Percentiles rank a stretch among this genome's conserved stretches.
Conservation (phyloP, 805 yeast species). For the Wickerhamomyces rabaulensis region DNA sequence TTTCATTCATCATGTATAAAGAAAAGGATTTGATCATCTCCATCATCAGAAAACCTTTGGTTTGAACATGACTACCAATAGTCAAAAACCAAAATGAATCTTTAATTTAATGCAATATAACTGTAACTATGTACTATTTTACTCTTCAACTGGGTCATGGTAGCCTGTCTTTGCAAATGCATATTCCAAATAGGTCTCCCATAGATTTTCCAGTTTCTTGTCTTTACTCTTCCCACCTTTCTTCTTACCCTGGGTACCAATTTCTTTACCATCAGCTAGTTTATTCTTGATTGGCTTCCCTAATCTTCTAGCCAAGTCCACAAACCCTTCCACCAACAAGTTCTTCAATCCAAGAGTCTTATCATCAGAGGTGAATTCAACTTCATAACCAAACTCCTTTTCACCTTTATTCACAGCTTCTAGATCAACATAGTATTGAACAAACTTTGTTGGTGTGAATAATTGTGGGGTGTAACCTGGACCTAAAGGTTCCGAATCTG, state of each 20-base stretch:
- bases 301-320: constrained; percentile 48
- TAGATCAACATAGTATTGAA: constrained; percentile 71
- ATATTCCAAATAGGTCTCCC: constrained; percentile 52
- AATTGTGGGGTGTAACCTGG: constrained; percentile 73
- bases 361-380: constrained; percentile 69
- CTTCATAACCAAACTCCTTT: constrained; percentile 48
- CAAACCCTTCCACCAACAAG: constrained; percentile 58
- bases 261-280: not conserved
- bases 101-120: not conserved
- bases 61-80: not conserved
- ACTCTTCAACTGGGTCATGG: constrained; percentile 33
- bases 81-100: not conserved
- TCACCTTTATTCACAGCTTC: constrained; percentile 36
- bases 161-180: constrained; percentile 66
- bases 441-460: constrained; percentile 67
- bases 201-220: constrained; percentile 34
- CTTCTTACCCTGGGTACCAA: not conserved
- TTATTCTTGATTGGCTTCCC: constrained; percentile 34
- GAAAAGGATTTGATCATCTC: constrained; percentile 32
- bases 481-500: constrained; percentile 49
- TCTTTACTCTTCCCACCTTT: constrained; percentile 12
- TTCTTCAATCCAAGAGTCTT: constrained; percentile 47
- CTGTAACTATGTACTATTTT: constrained; percentile 3
- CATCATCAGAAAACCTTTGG: constrained; percentile 19
- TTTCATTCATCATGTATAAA: constrained; percentile 30